A percentile compares a stretch with the other conserved stretches of the same genome.
Evolutionary conservation across 768 basidiomycete species (phyloP).

Genomic region (Phanerochaete sordida): DNA sequence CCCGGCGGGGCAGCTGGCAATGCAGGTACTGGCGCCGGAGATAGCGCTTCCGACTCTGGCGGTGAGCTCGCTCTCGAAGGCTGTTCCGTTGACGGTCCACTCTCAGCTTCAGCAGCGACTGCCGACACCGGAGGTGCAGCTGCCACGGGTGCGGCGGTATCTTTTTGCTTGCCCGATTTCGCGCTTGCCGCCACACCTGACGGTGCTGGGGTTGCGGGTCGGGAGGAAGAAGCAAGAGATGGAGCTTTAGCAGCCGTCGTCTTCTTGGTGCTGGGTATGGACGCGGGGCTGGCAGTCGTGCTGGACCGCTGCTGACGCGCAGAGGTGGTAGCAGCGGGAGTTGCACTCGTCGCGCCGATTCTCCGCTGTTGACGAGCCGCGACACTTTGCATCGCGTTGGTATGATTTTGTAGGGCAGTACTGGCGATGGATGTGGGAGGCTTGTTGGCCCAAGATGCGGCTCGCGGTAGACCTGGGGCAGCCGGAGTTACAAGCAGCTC

Average conservation of each 20-base stretch:
- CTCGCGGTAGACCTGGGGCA: conserved; percentile 54
- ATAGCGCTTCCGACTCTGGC: conserved; percentile 30
- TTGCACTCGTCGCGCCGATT: conserved; percentile 15
- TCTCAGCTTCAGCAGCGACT: conserved; percentile 46
- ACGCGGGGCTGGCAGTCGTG: conserved; percentile 21
- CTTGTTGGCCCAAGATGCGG: conserved; percentile 42
- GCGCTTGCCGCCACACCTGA: conserved; percentile 43
- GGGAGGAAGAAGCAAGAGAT: conserved; percentile 49
- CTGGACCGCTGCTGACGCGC: conserved; percentile 46
- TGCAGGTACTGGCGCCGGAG: conserved; percentile 35
- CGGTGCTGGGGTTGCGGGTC: conserved; percentile 54
- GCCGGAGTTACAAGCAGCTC: neutral
- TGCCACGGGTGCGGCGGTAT: conserved; percentile 29
- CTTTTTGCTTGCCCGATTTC: conserved; percentile 39
- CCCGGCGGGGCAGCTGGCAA: conserved; percentile 44
- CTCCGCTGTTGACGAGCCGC: conserved; percentile 19
- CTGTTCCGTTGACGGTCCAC: conserved; percentile 41
- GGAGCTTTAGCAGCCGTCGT: conserved; percentile 37
- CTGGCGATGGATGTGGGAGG: conserved; percentile 18
- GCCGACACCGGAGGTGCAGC: conserved; percentile 42
- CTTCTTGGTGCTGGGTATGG: conserved; percentile 30
- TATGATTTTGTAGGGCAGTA: conserved; percentile 27
- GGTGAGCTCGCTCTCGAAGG: conserved; percentile 12
- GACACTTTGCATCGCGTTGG: conserved; percentile 12
- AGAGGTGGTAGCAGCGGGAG: neutral